Base-by-base conservation (phyloP, 1,284 basidiomycete species). In the Fistulinella cinereoalba region DNA sequence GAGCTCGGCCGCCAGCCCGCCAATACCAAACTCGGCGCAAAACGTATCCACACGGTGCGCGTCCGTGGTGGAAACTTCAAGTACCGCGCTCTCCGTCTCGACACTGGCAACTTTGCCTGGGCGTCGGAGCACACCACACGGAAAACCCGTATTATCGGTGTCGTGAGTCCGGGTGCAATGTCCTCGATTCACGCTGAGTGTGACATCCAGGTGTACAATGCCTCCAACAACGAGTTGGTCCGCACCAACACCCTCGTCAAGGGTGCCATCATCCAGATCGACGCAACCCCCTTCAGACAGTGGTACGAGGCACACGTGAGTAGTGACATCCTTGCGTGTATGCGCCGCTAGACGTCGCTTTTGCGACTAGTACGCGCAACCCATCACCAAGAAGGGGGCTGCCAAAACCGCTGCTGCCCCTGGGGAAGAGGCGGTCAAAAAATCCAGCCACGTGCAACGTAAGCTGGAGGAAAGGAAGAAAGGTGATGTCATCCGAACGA, bases 241-340 rank as follows among this genome's bases (percentile, higher is more conserved):
- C 91, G 94, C 67, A 97, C 94, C 62, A 97, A 97, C 79, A 97
- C 94, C 52, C 85, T 97, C 51, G 94, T 97, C 68, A 97, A 95
- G 80, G 79, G 84, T 56, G 88, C 88, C 58, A 88, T 97, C 73
- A 91, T 97, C 72, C 93, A 97, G 71, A 71, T 97, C 65, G 94
- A 97, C 76, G 94, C 94, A 55, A 85, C 93, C 40, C 95, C 94
- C 57, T 97, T 97, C 90, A 84, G 93, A 60, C 93, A 96, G 75
- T 97, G 93, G 93, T 97, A 97, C 70, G 94, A 97, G 76, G 75
- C 91, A 36, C 93, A 97, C 75, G 91, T 93, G 71, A 61, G 89
- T 83, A 36, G 27, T 37, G 18, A 12, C 23, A 31, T 25, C 44
- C 27, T 40, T 27, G 12, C 12, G 44, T 40, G 18, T 31, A 40